Evolutionary conservation across 345 rosid species (phyloP), one percentile per base, ranked within the genome.

Genomic region (Aegle marmelos): DNA sequence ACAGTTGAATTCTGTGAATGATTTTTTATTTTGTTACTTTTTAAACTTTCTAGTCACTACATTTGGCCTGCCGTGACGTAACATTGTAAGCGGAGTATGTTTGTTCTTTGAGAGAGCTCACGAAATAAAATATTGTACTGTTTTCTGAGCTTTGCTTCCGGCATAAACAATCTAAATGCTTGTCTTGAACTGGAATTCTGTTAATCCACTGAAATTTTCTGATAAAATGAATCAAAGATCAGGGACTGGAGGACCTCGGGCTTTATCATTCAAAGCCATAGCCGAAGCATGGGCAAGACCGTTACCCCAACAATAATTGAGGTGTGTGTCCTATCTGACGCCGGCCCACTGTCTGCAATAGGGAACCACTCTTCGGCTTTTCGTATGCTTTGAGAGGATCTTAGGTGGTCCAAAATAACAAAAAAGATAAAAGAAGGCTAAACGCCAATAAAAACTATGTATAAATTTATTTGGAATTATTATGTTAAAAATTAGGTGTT

Each of bases 141-240:
- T 63, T 45, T 74, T 75, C 37, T 48, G 58, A 63, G 13, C 33
- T 75, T 63, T 30, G 41, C 62, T 75, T 75, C 59, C 61, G 31
- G 13, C 21, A 17, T 13, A 31, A 54, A 30, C 78, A 30, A 75
- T 63, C 61, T 21, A 63, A 74, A 62, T 74, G 37, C 68, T 61
- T 61, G 45, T 27, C 68, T 41, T 74, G 58, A 74, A 61, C 36
- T 21, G 30, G 37, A 60, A 17, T 39, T 73, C 53, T 17, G 5
- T 45, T 45, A 10, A 45, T 45, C 50, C 50, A 45, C 50, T 45
- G 17, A 0, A 45, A 13, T 45, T 45, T 10, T 45, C 50, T 11
- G 50, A 3, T 11, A 45, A 45, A 11, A 45, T 45, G 50, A 45
- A 11, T 13, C n/a, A 34, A 31, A 21, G n/a, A 30, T 30, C 33